These are phyloP conservation scores for Cicer yamashitae DNA, from an alignment of 306 rosid species.

Conservation along the genomic window DNA sequence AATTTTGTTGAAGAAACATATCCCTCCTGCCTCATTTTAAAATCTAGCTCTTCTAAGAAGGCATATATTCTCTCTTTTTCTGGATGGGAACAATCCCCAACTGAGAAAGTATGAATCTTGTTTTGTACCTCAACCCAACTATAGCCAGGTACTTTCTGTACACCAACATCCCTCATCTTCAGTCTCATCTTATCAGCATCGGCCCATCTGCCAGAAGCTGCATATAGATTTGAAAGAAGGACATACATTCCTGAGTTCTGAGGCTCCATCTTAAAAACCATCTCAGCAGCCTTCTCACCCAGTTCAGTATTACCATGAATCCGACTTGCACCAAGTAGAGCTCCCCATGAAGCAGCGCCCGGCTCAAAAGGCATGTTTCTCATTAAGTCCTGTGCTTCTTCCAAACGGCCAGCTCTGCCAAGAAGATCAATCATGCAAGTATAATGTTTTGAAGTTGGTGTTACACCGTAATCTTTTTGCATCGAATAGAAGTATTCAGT, in stretches of 20 bases:
- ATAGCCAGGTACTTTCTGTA: conserved; percentile 81
- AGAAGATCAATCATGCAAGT: conserved; percentile 89
- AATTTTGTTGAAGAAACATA: conserved; percentile 77
- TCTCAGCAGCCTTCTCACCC: conserved; percentile 83
- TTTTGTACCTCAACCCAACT: conserved; percentile 88
- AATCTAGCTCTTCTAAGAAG: conserved; percentile 74
- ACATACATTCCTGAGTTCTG: conserved; percentile 86
- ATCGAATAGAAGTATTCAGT: conserved; percentile 69
- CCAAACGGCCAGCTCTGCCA: conserved; percentile 82
- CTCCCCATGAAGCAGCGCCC: conserved; percentile 88
- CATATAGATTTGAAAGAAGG: conserved; percentile 87
- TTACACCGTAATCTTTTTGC: conserved; percentile 61
- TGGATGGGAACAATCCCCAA: conserved; percentile 76
- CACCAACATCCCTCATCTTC: conserved; percentile 76
- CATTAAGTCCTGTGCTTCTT: conserved; percentile 76
- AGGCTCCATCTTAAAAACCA: conserved; percentile 85
- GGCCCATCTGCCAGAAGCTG: conserved; percentile 88
- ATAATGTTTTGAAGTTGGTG: conserved; percentile 69
- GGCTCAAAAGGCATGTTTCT: conserved; percentile 76
- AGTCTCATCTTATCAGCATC: conserved; percentile 76
- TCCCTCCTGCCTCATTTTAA: conserved; percentile 76
- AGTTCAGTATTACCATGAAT: conserved; percentile 75
- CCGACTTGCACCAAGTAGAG: conserved; percentile 84
- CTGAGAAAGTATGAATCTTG: conserved; percentile 73
- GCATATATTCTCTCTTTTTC: conserved; percentile 70